Conservation (phyloP, 139 green algal species). For the Haematococcus lacustris region DNA sequence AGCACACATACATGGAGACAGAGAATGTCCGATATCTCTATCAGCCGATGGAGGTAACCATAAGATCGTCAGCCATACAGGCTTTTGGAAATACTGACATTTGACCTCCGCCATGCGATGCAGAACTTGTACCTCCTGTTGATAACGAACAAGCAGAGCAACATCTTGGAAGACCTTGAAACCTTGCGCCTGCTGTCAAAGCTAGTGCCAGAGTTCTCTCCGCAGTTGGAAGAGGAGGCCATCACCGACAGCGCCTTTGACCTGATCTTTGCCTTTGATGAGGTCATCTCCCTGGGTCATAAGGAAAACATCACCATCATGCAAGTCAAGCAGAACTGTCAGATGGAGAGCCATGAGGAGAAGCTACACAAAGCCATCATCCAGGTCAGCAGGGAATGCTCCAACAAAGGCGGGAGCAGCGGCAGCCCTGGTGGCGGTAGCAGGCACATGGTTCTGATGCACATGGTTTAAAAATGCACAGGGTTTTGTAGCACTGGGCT, state of each 20-base stretch:
- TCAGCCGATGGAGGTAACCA: constrained; percentile 97
- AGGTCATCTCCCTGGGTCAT: constrained; percentile 90
- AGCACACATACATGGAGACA: constrained; percentile 99
- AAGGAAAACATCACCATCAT: constrained; percentile 84
- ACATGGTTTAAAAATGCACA: too few species aligned
- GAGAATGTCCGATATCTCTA: constrained; percentile 99
- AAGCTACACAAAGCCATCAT: constrained; percentile 99
- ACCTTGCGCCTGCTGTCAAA: constrained; percentile 94
- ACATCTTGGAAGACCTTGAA: constrained; percentile 99
- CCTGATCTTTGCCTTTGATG: constrained; percentile 99
- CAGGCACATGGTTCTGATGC: too few species aligned
- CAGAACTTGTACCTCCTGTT: constrained; percentile 94
- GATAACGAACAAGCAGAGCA: constrained; percentile 95
- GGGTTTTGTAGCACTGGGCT: too few species aligned
- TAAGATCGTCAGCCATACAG: too few species aligned
- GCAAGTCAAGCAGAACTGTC: constrained; percentile 89
- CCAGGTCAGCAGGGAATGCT: constrained; percentile 33
- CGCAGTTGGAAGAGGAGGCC: constrained; percentile 77
- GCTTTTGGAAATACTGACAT: too few species aligned
- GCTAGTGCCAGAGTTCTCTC: constrained; percentile 82
- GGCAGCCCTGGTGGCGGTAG: too few species aligned
- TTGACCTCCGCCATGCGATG: too few species aligned
- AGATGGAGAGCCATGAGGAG: constrained; percentile 98
- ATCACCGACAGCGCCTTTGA: constrained; percentile 82
- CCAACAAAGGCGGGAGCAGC: too few species aligned